Conservation (phyloP, 2,329 filamentous ascomycete species). For the Trichoderma oligosporum region DNA sequence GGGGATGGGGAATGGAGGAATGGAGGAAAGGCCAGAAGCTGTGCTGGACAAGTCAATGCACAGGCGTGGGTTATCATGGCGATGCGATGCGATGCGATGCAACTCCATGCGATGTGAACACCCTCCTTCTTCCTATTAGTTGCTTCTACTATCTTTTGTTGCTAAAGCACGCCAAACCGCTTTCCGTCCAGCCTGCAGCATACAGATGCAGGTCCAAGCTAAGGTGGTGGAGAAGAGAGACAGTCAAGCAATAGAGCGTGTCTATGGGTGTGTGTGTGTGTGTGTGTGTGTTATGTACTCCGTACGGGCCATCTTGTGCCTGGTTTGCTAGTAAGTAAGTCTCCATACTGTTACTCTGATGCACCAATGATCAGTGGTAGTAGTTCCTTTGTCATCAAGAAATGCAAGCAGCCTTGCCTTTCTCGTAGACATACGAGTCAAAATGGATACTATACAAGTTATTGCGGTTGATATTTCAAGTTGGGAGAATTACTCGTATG, state of each 20-base stretch:
- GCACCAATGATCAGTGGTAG: no score
- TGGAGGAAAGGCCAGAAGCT: background rate
- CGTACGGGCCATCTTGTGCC: background rate
- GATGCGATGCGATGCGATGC: constrained; percentile 11
- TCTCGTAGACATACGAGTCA: no score
- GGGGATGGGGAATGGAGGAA: background rate
- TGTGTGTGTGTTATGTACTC: background rate
- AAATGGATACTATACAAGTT: no score
- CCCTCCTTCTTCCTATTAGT: background rate
- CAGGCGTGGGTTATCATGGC: background rate
- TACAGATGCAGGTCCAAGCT: constrained; percentile 23
- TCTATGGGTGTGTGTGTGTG: background rate
- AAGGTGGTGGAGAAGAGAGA: constrained; percentile 13
- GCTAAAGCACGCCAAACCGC: constrained; percentile 16
- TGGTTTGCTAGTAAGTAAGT: no score
- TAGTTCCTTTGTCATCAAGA: no score
- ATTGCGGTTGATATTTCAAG: no score
- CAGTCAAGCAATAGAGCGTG: background rate
- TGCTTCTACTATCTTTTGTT: background rate
- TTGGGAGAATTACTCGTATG: no score
- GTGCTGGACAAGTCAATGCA: background rate
- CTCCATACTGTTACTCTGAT: no score
- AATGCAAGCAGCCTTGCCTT: no score
- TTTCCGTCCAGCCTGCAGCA: constrained; percentile 21
- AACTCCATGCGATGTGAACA: constrained; percentile 8